These are phyloP conservation scores for Achlya hypogyna DNA, from an alignment of 352 stramenopile species.

Conservation along the genomic window DNA sequence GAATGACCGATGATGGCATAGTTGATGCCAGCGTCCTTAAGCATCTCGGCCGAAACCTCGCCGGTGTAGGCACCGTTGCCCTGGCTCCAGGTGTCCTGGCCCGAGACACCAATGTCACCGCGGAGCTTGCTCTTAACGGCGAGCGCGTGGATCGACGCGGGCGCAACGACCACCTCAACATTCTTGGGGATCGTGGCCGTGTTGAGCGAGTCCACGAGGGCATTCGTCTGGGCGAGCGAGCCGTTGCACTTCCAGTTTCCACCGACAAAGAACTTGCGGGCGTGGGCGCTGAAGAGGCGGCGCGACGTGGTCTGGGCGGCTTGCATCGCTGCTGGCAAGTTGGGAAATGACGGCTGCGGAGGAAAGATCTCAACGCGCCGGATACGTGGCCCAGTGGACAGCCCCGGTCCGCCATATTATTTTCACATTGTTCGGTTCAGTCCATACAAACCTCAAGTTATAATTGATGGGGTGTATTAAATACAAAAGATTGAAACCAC, in stretches of 20 bases:
- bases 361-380: neutral
- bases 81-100: conserved; percentile 93
- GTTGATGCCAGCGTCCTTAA: conserved; percentile 91
- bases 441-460: neutral
- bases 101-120: conserved; percentile 61
- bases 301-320: neutral
- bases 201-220: conserved; percentile 76
- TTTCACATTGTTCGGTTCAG: neutral
- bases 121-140: conserved; percentile 53
- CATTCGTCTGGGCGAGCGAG: conserved; percentile 49
- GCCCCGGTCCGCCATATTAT: neutral
- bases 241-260: conserved; percentile 99
- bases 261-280: conserved; percentile 97
- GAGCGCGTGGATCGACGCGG: conserved; percentile 86
- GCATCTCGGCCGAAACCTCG: conserved; percentile 96
- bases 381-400: neutral
- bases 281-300: conserved; percentile 38
- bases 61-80: conserved; percentile 95
- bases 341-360: neutral
- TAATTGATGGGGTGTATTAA: neutral
- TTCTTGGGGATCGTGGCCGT: conserved; percentile 62
- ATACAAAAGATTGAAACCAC: neutral
- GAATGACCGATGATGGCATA: conserved; percentile 96
- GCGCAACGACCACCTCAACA: conserved; percentile 96
- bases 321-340: neutral